Conservation (phyloP, 148 eudicot species). For the Linanthus parryae region DNA sequence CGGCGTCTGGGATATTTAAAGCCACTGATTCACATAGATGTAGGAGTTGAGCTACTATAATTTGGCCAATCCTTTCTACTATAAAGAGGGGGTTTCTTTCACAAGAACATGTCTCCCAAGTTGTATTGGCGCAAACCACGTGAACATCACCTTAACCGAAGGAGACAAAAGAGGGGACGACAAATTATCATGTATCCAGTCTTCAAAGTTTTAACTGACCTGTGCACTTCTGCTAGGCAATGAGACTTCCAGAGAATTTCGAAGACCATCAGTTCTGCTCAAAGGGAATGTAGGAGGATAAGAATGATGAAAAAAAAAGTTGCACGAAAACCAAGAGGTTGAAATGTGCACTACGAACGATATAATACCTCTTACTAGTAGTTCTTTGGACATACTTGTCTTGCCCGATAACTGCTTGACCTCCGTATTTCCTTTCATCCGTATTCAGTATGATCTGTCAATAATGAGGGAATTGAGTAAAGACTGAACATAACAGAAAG, state of each 20-base stretch:
- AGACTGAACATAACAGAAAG: background rate
- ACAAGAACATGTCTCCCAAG: background rate
- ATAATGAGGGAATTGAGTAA: background rate
- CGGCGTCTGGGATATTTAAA: background rate
- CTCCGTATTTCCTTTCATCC: slow-evolving; percentile 85
- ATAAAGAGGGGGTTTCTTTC: too few relatives aligned
- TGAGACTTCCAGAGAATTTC: slow-evolving; percentile 65
- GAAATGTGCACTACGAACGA: background rate
- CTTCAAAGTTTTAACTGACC: slow-evolving; percentile 31
- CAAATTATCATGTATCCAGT: background rate
- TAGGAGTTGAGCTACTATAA: too few relatives aligned
- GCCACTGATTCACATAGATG: background rate
- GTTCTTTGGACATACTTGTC: slow-evolving; percentile 71
- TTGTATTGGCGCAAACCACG: background rate
- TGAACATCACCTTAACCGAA: background rate
- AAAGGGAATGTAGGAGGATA: background rate
- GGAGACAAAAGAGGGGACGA: background rate
- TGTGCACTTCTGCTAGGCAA: slow-evolving; percentile 92
- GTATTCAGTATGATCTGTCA: slow-evolving; percentile 66
- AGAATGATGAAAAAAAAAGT: slow-evolving; percentile 3
- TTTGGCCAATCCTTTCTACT: too few relatives aligned
- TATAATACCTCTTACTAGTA: slow-evolving; percentile 52
- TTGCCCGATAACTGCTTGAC: slow-evolving; percentile 49
- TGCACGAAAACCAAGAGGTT: background rate
- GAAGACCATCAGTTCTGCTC: slow-evolving; percentile 74